A percentile compares a stretch with the other conserved stretches of the same genome.
Evolutionary conservation across 345 rosid species (phyloP).

Genomic region (Stellera chamaejasme): DNA sequence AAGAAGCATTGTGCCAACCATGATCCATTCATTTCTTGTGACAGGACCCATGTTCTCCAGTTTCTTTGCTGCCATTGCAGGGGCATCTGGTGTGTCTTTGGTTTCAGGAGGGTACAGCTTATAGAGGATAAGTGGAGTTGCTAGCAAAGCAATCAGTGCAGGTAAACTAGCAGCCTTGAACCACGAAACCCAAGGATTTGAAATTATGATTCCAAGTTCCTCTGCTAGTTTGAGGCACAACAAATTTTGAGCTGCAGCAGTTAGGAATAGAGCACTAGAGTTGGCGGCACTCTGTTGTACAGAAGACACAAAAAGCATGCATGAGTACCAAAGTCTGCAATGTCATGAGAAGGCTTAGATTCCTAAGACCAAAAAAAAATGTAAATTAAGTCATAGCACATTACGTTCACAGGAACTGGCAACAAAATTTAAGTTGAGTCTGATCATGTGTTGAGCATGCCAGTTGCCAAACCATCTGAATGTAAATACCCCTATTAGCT

Average conservation of each 20-base stretch:
- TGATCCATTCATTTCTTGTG: slow-evolving; percentile 75
- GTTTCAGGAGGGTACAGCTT: slow-evolving; percentile 93
- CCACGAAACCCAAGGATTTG: slow-evolving; percentile 95
- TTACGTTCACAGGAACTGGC: too few species aligned
- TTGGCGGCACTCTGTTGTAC: slow-evolving; percentile 61
- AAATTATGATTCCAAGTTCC: slow-evolving; percentile 77
- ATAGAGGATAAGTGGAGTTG: slow-evolving; percentile 69
- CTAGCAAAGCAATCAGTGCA: slow-evolving; percentile 59
- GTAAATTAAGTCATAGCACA: too few species aligned
- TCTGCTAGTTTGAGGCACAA: slow-evolving; percentile 88
- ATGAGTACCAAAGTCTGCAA: slow-evolving; percentile 8
- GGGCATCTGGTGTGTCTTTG: slow-evolving; percentile 95
- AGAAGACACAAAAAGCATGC: slow-evolving; percentile 21
- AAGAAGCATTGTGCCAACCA: slow-evolving; percentile 90
- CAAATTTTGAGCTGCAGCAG: slow-evolving; percentile 96
- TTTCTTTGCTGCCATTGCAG: slow-evolving; percentile 75
- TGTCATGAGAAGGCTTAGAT: not conserved
- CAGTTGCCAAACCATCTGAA: too few species aligned
- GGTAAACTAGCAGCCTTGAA: slow-evolving; percentile 93
- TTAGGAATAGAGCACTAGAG: slow-evolving; percentile 95
- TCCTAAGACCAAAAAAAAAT: not conserved
- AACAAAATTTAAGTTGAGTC: too few species aligned
- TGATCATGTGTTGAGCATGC: too few species aligned
- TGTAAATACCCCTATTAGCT: too few species aligned
- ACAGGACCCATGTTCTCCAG: slow-evolving; percentile 82